phyloP scores from a whole-genome alignment of 192 early-diverging fungal species.

The Phlyctochytrium planicorne region DNA sequence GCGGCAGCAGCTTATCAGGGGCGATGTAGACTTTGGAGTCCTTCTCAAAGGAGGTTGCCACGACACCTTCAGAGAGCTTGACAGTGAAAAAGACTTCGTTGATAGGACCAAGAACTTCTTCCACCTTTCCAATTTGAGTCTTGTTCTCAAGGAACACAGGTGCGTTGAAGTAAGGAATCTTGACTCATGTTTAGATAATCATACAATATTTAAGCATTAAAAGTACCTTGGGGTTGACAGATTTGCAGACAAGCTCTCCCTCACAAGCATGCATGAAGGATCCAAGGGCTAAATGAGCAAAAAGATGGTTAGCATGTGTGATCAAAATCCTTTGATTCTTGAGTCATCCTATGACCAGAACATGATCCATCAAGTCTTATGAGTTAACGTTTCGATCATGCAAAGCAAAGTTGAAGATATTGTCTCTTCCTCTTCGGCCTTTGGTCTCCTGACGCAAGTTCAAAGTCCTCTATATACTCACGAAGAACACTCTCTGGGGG shows the following conservation, averaged over 20 bases:
- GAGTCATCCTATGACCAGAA: neutral
- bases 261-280: conserved; percentile 92
- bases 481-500: conserved; percentile 77
- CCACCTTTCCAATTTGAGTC: conserved; percentile 97
- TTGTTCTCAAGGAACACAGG: conserved; percentile 98
- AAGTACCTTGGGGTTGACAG: conserved; percentile 59
- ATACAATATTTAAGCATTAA: neutral
- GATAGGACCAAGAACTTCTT: conserved; percentile 97
- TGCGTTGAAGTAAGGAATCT: conserved; percentile 99
- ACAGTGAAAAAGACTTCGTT: conserved; percentile 98
- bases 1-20: conserved; percentile 88
- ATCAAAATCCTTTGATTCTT: neutral
- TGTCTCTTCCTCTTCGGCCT: too few species aligned
- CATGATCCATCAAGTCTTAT: neutral
- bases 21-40: conserved; percentile 93
- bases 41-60: conserved; percentile 86
- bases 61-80: conserved; percentile 90
- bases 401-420: neutral
- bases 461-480: conserved; percentile 17
- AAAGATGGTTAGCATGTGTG: neutral
- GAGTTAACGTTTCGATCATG: neutral
- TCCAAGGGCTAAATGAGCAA: conserved; percentile 68
- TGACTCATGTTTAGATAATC: conserved; percentile 17
- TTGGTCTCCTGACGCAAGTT: too few species aligned
- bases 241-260: conserved; percentile 95